Percentiles rank a stretch among this genome's conserved stretches.
Evolutionary conservation across 768 basidiomycete genomes (phyloP).

Genomic region (Cystobasidium ongulense): DNA sequence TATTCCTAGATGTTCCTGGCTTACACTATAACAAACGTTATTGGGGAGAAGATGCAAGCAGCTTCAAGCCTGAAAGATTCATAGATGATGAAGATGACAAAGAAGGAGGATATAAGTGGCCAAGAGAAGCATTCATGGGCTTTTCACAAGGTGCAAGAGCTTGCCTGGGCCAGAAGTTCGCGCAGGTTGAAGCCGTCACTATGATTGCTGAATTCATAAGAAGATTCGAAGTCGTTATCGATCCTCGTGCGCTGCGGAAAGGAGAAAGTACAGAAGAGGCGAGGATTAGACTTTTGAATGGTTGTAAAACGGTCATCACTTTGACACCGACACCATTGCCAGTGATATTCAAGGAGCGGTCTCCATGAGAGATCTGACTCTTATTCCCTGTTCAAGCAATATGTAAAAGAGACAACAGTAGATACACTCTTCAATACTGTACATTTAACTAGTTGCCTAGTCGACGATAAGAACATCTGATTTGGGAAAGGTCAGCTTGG

Average conservation of each 20-base stretch:
- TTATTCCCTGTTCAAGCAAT: no score
- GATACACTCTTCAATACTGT: neutral
- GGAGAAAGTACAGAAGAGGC: conserved; percentile 18
- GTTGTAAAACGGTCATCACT: conserved; percentile 20
- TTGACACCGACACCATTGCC: conserved; percentile 22
- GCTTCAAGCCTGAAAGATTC: conserved; percentile 22
- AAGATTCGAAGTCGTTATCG: conserved; percentile 13
- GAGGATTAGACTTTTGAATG: conserved; percentile 7
- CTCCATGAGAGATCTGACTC: neutral
- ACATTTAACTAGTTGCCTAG: neutral
- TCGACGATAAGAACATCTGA: neutral
- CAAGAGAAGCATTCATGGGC: conserved; percentile 20
- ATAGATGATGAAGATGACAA: conserved; percentile 12
- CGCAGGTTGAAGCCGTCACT: conserved; percentile 16
- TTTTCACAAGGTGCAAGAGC: conserved; percentile 24
- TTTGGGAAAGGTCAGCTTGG: neutral
- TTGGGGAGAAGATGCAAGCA: conserved; percentile 12
- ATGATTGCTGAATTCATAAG: conserved; percentile 16
- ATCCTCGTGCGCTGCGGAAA: conserved; percentile 6
- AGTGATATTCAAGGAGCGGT: conserved; percentile 19
- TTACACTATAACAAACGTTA: conserved; percentile 21
- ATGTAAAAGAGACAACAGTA: neutral
- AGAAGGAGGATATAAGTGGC: conserved; percentile 18
- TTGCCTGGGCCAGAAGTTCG: conserved; percentile 25
- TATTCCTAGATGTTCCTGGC: conserved; percentile 14